Percentiles rank a stretch among this genome's conserved stretches.
Conservation (phyloP, 495 filamentous ascomycete genomes). For the Lepraria neglecta region DNA sequence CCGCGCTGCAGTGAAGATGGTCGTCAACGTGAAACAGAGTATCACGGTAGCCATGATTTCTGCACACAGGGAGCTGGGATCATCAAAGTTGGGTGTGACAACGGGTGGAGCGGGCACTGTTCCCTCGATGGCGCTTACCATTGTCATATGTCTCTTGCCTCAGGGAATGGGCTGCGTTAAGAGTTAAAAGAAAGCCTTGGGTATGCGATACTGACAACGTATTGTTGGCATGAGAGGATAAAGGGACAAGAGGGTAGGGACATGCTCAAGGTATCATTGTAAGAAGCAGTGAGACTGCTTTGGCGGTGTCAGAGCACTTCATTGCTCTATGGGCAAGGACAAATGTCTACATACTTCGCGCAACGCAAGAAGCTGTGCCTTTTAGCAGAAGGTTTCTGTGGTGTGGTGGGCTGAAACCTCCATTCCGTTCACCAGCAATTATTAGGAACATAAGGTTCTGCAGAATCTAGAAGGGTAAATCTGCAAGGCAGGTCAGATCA, state of each 20-base stretch:
- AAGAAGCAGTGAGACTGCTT: not conserved
- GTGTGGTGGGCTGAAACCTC: not conserved
- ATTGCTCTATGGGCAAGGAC: not conserved
- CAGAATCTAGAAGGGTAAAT: not conserved
- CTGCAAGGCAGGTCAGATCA: not conserved
- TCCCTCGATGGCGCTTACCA: not conserved
- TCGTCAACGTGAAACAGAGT: not conserved
- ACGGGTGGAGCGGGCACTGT: not conserved
- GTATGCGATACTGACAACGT: not conserved
- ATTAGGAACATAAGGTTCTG: not conserved
- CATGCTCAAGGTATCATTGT: no score
- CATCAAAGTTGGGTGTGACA: not conserved
- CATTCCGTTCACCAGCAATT: not conserved
- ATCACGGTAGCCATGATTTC: not conserved
- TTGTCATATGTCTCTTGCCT: not conserved
- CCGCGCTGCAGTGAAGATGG: conserved; percentile 5
- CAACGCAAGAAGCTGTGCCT: not conserved
- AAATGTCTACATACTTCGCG: no score
- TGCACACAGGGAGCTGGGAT: conserved; percentile 1
- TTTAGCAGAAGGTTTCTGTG: no score
- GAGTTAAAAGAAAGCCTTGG: not conserved
- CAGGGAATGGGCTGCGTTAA: no score
- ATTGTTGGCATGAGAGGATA: no score
- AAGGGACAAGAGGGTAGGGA: no score
- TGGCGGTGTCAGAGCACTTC: not conserved